Evolutionary conservation across 805 yeast genomes (phyloP).

Genomic region (Candida railenensis): DNA sequence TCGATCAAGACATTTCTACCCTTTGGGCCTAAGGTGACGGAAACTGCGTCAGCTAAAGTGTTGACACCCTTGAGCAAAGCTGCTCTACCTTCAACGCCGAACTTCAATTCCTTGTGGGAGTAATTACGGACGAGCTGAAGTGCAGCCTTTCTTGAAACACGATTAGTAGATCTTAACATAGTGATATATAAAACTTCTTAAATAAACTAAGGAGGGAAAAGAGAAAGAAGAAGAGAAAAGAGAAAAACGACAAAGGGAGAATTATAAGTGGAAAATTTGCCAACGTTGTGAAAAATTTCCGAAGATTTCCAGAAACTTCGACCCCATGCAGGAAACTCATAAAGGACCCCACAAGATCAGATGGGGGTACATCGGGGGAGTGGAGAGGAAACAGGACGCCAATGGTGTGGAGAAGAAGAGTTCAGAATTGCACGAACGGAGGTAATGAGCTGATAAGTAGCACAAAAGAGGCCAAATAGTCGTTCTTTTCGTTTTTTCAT

Average conservation of each 20-base stretch:
- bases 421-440: no score
- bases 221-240: not conserved
- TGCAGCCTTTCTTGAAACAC: constrained; percentile 38
- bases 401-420: no score
- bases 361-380: not conserved
- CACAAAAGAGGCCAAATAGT: no score
- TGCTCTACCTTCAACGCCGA: constrained; percentile 97
- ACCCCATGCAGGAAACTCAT: not conserved
- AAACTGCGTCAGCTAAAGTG: constrained; percentile 91
- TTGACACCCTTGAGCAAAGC: constrained; percentile 92
- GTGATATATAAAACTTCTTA: constrained; percentile 5
- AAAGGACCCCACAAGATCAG: not conserved
- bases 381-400: not conserved
- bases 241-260: constrained; percentile 40
- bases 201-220: not conserved
- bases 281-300: constrained; percentile 33
- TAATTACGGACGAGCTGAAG: constrained; percentile 46
- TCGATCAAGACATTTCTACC: constrained; percentile 97
- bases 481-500: no score
- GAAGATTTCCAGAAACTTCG: constrained; percentile 2
- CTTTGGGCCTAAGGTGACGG: constrained; percentile 96
- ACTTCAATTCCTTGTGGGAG: constrained; percentile 89
- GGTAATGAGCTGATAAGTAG: no score
- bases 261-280: constrained; percentile 46
- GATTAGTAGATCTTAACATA: constrained; percentile 51